Evolutionary conservation across 140 eudicot genomes (phyloP).

Genomic region (Artemisia princeps): DNA sequence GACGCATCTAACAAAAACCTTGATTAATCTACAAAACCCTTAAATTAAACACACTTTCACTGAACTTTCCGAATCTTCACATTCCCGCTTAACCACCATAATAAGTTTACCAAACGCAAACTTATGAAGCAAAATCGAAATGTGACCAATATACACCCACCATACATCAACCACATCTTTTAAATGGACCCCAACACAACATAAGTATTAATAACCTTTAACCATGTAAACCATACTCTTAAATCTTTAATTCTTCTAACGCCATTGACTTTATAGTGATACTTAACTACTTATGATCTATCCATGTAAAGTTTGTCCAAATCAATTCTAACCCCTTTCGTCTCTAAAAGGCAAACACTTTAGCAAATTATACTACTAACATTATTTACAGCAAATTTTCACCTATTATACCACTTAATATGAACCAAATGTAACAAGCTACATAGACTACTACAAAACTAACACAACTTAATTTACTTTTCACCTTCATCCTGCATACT

Average conservation of each 20-base stretch:
- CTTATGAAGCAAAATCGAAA: not conserved
- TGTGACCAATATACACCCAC: not conserved
- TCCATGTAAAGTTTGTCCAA: not conserved
- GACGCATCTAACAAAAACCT: not conserved
- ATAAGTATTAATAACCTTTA: too few relatives aligned
- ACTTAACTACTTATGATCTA: not conserved
- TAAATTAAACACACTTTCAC: too few relatives aligned
- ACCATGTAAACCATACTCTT: too few relatives aligned
- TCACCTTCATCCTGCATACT: too few relatives aligned
- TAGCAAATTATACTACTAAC: too few relatives aligned
- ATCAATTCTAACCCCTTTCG: too few relatives aligned
- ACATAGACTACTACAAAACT: too few relatives aligned
- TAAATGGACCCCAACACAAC: not conserved
- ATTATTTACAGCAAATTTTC: too few relatives aligned
- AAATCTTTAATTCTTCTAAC: not conserved
- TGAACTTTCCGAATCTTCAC: not conserved
- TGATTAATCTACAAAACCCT: not conserved
- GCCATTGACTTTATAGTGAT: not conserved
- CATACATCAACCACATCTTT: not conserved
- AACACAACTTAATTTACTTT: too few relatives aligned
- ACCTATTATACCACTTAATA: too few relatives aligned
- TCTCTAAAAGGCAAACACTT: not conserved
- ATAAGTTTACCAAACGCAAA: conserved; percentile 2
- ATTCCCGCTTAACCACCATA: not conserved
- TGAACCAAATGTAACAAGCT: too few relatives aligned